Conservation (phyloP, 352 stramenopile species). For the Lagenidium giganteum region DNA sequence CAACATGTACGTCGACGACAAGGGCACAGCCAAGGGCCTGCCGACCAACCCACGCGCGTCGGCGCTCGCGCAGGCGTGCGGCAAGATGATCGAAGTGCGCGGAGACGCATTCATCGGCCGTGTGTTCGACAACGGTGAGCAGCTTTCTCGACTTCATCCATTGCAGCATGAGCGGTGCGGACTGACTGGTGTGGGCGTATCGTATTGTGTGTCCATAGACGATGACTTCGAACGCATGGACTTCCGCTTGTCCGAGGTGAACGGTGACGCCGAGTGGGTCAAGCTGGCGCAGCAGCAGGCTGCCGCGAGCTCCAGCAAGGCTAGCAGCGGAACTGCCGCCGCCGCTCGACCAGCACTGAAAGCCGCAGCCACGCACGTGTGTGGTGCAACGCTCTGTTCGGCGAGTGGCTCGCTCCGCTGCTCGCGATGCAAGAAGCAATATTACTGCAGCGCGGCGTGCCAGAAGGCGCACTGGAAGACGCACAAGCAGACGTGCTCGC, state of each 20-base stretch:
- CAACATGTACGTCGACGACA: constrained; percentile 91
- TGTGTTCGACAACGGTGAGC: constrained; percentile 81
- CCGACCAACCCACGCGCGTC: constrained; percentile 74
- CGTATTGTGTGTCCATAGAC: constrained; percentile 43
- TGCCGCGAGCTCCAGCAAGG: constrained; percentile 16
- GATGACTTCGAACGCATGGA: constrained; percentile 82
- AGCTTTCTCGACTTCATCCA: not conserved
- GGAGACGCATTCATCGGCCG: constrained; percentile 86
- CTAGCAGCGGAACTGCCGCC: constrained; percentile 18
- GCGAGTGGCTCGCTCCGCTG: constrained; percentile 69
- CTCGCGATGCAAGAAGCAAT: constrained; percentile 78
- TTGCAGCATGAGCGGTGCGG: not conserved
- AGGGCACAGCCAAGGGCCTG: constrained; percentile 81
- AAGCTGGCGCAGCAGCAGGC: constrained; percentile 52
- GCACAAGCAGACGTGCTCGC: constrained; percentile 74
- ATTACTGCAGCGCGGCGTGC: constrained; percentile 81
- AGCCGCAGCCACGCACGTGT: constrained; percentile 41
- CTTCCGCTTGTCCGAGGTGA: constrained; percentile 67
- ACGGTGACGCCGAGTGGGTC: constrained; percentile 63
- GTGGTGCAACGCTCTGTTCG: constrained; percentile 61
- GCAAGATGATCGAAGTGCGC: constrained; percentile 79
- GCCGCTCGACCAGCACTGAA: no score
- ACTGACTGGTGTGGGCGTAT: not conserved
- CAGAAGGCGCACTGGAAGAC: constrained; percentile 82
- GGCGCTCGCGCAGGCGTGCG: constrained; percentile 75